Evolutionary conservation across 208 protist species (phyloP).

Genomic region (Leishmania aethiopica): DNA sequence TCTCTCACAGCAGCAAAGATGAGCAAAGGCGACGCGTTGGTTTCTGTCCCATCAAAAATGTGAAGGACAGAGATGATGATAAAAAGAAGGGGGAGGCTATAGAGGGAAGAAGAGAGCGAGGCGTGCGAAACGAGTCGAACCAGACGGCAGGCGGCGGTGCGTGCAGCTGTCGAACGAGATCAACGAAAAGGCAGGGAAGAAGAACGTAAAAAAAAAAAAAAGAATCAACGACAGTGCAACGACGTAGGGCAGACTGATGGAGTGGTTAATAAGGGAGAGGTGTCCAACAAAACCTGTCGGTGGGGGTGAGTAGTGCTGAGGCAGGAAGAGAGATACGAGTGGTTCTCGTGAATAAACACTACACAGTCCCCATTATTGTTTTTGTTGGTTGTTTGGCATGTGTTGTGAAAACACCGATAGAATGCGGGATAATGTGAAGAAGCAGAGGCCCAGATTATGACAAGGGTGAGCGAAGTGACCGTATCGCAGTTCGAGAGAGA

Average conservation of each 20-base stretch:
- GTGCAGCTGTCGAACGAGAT: not conserved
- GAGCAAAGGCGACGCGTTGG: not conserved
- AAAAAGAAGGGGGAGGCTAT: not conserved
- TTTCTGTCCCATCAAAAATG: not conserved
- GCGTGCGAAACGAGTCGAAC: not conserved
- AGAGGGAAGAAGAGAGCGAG: constrained; percentile 1
- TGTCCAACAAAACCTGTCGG: not conserved
- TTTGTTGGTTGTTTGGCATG: not conserved
- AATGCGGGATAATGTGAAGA: constrained; percentile 15
- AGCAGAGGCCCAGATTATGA: constrained; percentile 18
- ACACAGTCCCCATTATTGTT: not conserved
- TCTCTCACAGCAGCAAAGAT: not conserved
- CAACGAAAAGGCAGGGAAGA: not conserved
- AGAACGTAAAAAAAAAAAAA: not conserved
- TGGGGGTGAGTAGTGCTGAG: not conserved
- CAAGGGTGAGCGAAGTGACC: not conserved
- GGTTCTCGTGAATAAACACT: not conserved
- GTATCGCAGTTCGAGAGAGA: not conserved
- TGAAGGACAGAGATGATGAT: not conserved
- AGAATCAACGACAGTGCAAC: not conserved
- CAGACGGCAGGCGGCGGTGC: not conserved
- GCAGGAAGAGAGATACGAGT: not conserved
- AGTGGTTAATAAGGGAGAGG: not conserved
- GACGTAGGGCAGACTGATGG: not conserved
- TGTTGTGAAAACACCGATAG: not conserved